Base-by-base conservation (phyloP, 129 eudicot genomes). In the Pittosporum tobira region DNA sequence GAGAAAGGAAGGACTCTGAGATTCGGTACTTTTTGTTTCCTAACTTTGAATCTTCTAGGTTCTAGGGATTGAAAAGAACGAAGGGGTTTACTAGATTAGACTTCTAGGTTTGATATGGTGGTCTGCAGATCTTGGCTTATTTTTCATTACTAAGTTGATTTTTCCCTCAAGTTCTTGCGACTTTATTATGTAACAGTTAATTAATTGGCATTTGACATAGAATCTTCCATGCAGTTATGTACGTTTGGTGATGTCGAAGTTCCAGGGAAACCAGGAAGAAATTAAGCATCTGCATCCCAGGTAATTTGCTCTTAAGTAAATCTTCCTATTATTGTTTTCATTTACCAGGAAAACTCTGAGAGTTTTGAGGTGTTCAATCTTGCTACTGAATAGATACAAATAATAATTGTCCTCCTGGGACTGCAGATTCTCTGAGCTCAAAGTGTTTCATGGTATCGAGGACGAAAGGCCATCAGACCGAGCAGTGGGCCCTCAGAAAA, bases 1-100 rank as follows among this genome's bases (percentile, higher is more conserved):
- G 96, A 65, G 98, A 91, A 59, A 73, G 94, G 53, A 86, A 78
- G 73, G 98, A 91, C 67, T 91, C 98, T 64, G 98, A 91, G 75
- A 86, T 91, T 55, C 78, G 98, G 98, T 91, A 83, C 61, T 56
- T 56, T 0, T 12, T 5, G 5, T 29, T 54, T 30, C 23, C n/a
- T n/a, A n/a, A n/a, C n/a, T n/a, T n/a, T n/a, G n/a, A n/a, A n/a
- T n/a, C n/a, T n/a, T n/a, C n/a, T n/a, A n/a, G n/a, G n/a, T n/a
- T n/a, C n/a, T n/a, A n/a, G n/a, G n/a, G n/a, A n/a, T n/a, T n/a
- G n/a, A n/a, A n/a, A n/a, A n/a, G n/a, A n/a, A n/a, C n/a, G n/a
- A n/a, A n/a, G n/a, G n/a, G n/a, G n/a, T n/a, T n/a, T n/a, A n/a
- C n/a, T n/a, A n/a, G n/a, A n/a, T n/a, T n/a, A n/a, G n/a, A n/a